Evolutionary conservation across 257 asterid species (phyloP).

Genomic region (Ligustrum vulgare): DNA sequence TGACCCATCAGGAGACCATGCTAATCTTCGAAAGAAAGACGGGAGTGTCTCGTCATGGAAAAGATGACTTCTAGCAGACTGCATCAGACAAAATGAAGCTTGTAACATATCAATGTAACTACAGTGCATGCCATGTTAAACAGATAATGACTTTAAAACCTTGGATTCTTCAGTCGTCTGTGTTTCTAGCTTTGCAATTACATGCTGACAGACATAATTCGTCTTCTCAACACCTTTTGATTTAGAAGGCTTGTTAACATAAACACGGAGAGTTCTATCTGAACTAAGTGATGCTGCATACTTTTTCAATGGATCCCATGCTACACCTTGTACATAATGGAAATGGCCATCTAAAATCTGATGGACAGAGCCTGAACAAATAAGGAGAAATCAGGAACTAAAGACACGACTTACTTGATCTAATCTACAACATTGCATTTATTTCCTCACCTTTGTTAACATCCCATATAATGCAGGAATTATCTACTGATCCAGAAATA

Average conservation of each 20-base stretch:
- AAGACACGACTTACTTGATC: background rate
- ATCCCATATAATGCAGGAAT: slow-evolving; percentile 97
- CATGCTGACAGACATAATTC: slow-evolving; percentile 83
- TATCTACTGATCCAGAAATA: slow-evolving; percentile 96
- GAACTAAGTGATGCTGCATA: slow-evolving; percentile 93
- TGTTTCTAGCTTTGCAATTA: slow-evolving; percentile 67
- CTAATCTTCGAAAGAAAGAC: slow-evolving; percentile 93
- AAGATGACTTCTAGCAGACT: slow-evolving; percentile 80
- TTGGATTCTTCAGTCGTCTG: slow-evolving; percentile 70
- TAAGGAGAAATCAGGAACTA: slow-evolving; percentile 11
- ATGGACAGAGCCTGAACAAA: slow-evolving; percentile 69
- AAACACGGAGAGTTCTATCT: slow-evolving; percentile 88
- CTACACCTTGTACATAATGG: slow-evolving; percentile 98
- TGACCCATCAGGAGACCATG: slow-evolving; percentile 98
- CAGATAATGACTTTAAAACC: slow-evolving; percentile 45
- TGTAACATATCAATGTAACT: slow-evolving; percentile 13
- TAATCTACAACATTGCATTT: slow-evolving; percentile 4
- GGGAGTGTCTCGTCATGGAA: slow-evolving; percentile 96
- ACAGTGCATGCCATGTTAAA: slow-evolving; percentile 13
- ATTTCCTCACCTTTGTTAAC: slow-evolving; percentile 60
- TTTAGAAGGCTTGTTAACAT: slow-evolving; percentile 72
- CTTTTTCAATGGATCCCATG: slow-evolving; percentile 91
- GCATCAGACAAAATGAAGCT: slow-evolving; percentile 33
- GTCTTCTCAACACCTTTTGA: slow-evolving; percentile 72
- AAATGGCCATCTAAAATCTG: slow-evolving; percentile 87